Conservation (phyloP, 257 asterid genomes). For the Solanum medicagineum region DNA sequence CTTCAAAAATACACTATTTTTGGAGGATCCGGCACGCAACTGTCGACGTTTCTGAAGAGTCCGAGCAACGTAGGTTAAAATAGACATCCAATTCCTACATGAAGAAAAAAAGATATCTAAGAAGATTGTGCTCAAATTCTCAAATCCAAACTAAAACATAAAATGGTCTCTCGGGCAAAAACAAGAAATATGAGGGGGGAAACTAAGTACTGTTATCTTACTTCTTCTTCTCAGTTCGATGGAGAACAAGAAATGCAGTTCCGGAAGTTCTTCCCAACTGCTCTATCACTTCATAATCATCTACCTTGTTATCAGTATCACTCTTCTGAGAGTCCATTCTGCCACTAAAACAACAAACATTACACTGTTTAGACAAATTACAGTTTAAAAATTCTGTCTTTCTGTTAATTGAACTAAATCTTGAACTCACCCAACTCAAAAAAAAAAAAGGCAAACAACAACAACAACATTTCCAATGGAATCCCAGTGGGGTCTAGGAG, state of each 20-base stretch:
- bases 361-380: not conserved
- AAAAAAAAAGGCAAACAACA: too few relatives aligned
- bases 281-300: constrained; percentile 65
- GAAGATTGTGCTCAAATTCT: not conserved
- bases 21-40: too few relatives aligned
- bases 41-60: too few relatives aligned
- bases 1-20: too few relatives aligned
- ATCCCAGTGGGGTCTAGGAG: too few relatives aligned
- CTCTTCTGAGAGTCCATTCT: constrained; percentile 47
- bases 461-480: too few relatives aligned
- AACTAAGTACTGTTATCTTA: constrained; percentile 11
- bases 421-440: not conserved
- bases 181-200: not conserved
- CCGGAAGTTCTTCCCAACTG: constrained; percentile 89
- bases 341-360: constrained; percentile 12
- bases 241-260: constrained; percentile 72
- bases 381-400: not conserved
- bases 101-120: not conserved
- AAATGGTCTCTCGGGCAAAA: not conserved
- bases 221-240: constrained; percentile 62
- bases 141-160: not conserved
- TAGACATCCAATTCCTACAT: not conserved
- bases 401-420: not conserved
- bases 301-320: constrained; percentile 27
- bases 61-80: not conserved